phyloP scores from a whole-genome alignment of 768 basidiomycete genomes.

The Hericium erinaceus region DNA sequence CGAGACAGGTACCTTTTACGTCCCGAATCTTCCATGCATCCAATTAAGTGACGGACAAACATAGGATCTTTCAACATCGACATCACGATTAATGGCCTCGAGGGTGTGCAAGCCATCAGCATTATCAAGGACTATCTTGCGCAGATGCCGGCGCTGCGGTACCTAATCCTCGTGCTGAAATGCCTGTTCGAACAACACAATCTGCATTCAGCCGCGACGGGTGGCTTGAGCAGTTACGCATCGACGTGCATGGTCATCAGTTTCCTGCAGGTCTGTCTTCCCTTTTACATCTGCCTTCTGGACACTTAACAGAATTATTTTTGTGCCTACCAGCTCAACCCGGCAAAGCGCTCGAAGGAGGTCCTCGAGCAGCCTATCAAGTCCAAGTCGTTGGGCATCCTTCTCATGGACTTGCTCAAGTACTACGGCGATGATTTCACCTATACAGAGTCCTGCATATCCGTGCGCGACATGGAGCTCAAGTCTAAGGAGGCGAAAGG shows the following conservation, averaged over 20 bases:
- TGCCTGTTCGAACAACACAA: conserved; percentile 45
- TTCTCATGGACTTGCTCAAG: conserved; percentile 57
- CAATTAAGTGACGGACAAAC: not conserved
- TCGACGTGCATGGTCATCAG: conserved; percentile 54
- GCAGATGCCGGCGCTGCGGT: conserved; percentile 47
- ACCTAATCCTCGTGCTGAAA: conserved; percentile 56
- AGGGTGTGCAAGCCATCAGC: conserved; percentile 43
- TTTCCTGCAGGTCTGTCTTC: conserved; percentile 51
- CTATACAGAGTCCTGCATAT: conserved; percentile 32
- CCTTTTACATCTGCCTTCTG: not conserved
- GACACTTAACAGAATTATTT: not conserved
- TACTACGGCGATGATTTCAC: conserved; percentile 47
- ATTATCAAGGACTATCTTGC: conserved; percentile 45
- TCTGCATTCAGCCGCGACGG: conserved; percentile 54
- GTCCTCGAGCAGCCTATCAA: conserved; percentile 36
- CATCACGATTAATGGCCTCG: conserved; percentile 54
- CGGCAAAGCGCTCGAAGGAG: conserved; percentile 39
- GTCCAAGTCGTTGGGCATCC: conserved; percentile 43
- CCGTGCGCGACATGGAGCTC: conserved; percentile 25
- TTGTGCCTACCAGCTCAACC: conserved; percentile 40
- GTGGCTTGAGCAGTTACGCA: conserved; percentile 60
- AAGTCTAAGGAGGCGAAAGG: conserved; percentile 26
- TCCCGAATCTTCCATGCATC: not conserved
- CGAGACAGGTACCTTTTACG: conserved; percentile 24
- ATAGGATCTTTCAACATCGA: conserved; percentile 53